phyloP scores from a whole-genome alignment of 176 grass and related monocot genomes.

The Oryza punctata region DNA sequence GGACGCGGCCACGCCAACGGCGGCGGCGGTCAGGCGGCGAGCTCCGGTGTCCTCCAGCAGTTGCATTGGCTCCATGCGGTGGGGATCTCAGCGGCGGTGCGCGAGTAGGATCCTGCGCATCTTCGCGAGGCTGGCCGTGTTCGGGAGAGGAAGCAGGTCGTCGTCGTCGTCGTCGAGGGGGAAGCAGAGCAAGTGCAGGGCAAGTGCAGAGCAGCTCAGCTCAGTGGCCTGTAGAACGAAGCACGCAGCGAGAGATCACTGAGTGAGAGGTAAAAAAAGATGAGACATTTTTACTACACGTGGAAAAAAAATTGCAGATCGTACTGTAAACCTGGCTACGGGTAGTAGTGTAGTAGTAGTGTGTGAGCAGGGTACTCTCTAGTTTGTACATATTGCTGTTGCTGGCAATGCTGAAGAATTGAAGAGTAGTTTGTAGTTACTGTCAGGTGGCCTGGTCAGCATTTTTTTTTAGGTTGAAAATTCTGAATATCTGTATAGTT shows the following conservation, averaged over 20 bases:
- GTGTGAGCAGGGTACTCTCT: not conserved
- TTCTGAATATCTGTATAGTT: slow-evolving; percentile 6
- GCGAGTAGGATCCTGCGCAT: slow-evolving; percentile 70
- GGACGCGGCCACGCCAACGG: not conserved
- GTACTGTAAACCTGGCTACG: not conserved
- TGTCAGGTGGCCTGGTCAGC: slow-evolving; percentile 16
- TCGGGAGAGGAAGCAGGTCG: slow-evolving; percentile 60
- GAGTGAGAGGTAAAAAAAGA: not conserved
- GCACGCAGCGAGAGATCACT: not conserved
- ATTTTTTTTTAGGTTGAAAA: slow-evolving; percentile 32
- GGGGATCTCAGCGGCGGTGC: slow-evolving; percentile 75
- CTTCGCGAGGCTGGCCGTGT: slow-evolving; percentile 77
- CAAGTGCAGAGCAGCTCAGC: slow-evolving; percentile 35
- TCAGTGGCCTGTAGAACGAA: slow-evolving; percentile 40
- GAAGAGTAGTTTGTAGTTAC: not conserved
- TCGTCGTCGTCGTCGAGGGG: slow-evolving; percentile 10
- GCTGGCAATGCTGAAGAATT: slow-evolving; percentile 14
- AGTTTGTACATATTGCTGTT: slow-evolving; percentile 37
- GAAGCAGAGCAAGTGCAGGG: slow-evolving; percentile 56
- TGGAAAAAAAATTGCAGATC: slow-evolving; percentile 8
- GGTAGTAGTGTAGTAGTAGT: not conserved
- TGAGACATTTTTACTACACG: not conserved
- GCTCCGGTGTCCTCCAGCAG: slow-evolving; percentile 45
- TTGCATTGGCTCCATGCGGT: slow-evolving; percentile 80
- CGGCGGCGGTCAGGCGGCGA: slow-evolving; percentile 41